A percentile compares a stretch with the other conserved stretches of the same genome.
phyloP scores from a whole-genome alignment of 306 rosid genomes.

The Medicago ruthenica region DNA sequence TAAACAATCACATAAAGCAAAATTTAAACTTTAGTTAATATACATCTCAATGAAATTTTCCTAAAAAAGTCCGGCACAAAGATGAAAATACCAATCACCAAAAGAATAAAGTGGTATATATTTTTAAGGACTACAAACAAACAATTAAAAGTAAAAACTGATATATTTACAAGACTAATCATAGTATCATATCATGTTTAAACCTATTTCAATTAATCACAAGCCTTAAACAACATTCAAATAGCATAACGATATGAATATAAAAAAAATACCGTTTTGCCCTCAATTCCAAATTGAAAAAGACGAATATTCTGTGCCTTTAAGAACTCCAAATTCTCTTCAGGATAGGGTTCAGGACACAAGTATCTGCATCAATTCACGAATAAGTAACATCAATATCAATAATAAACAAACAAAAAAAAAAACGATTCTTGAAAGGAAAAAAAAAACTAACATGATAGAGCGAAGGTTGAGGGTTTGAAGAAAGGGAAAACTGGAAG shows the following conservation, averaged over 20 bases:
- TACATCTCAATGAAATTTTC: neutral
- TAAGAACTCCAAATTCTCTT: conserved; percentile 83
- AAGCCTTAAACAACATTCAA: neutral
- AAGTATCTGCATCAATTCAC: conserved; percentile 67
- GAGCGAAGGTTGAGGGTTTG: conserved; percentile 75
- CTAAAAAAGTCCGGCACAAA: conserved; percentile 13
- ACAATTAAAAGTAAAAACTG: no score
- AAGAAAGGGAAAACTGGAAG: conserved; percentile 74
- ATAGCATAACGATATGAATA: neutral
- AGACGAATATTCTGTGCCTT: conserved; percentile 67
- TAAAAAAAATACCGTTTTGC: conserved; percentile 66
- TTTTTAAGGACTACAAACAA: no score
- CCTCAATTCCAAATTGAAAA: conserved; percentile 90
- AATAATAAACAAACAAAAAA: neutral
- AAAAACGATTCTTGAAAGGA: neutral
- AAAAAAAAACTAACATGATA: conserved; percentile 62
- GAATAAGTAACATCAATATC: conserved; percentile 15
- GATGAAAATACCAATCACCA: neutral
- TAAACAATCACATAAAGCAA: neutral
- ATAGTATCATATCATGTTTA: no score
- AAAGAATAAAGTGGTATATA: no score
- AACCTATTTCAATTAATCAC: no score
- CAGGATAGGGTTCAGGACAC: conserved; percentile 90
- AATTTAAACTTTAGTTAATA: neutral
- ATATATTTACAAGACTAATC: no score